Evolutionary conservation across 1,284 basidiomycete species (phyloP).

Genomic region (Sanghuangporus sanghuang): DNA sequence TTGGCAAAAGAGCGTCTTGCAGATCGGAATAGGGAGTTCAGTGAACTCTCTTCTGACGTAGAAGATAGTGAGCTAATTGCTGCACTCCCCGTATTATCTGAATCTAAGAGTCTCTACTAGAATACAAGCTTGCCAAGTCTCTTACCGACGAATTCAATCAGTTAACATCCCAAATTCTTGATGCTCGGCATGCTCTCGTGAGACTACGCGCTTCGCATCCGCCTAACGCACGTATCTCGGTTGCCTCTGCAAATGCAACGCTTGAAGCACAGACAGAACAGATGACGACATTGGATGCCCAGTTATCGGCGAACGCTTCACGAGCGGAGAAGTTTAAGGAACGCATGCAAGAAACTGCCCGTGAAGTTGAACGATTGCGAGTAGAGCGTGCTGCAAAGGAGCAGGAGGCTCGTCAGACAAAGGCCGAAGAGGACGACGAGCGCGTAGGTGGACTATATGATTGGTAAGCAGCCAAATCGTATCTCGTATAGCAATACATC

Average conservation of each 20-base stretch:
- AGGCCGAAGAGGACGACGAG: slow-evolving; percentile 62
- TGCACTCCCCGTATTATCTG: no score
- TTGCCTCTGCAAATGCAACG: slow-evolving; percentile 62
- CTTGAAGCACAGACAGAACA: slow-evolving; percentile 66
- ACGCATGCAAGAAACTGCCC: slow-evolving; percentile 48
- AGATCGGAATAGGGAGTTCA: slow-evolving; percentile 56
- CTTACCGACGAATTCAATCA: slow-evolving; percentile 50
- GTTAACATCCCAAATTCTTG: slow-evolving; percentile 71
- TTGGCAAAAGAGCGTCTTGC: slow-evolving; percentile 56
- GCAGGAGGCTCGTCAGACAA: slow-evolving; percentile 54
- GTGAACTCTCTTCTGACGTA: slow-evolving; percentile 56
- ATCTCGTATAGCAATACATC: not conserved
- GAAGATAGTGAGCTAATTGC: slow-evolving; percentile 48
- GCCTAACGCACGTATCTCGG: slow-evolving; percentile 63
- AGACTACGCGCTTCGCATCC: slow-evolving; percentile 77
- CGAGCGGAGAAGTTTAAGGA: slow-evolving; percentile 51
- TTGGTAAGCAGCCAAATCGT: slow-evolving; percentile 44
- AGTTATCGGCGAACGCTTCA: slow-evolving; percentile 38
- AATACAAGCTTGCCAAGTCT: slow-evolving; percentile 50
- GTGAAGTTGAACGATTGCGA: slow-evolving; percentile 59
- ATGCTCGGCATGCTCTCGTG: slow-evolving; percentile 71
- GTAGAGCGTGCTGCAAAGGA: slow-evolving; percentile 66
- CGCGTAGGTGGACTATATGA: slow-evolving; percentile 60
- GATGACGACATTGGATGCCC: slow-evolving; percentile 68
- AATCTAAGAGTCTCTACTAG: slow-evolving; percentile 29